Evolutionary conservation across 2,329 filamentous ascomycete genomes (phyloP), one percentile per base, ranked within the genome.

Genomic region (Elsinoe perseae): DNA sequence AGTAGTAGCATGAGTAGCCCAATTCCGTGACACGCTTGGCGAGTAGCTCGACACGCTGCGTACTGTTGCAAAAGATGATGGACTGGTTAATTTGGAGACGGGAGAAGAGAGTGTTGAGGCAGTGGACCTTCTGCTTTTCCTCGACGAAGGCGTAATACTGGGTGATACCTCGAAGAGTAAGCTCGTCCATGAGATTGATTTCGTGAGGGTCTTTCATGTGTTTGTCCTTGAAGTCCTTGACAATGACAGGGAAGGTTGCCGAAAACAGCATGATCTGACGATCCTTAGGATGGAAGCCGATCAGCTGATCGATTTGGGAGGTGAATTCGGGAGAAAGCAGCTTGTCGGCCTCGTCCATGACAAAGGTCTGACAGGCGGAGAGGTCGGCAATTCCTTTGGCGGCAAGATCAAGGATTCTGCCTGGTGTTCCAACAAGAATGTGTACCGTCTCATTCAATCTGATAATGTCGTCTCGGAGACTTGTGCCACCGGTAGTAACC

Each of bases 41-140:
- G 23, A 98, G 82, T 54, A 98, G 80, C 74, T 98, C 93, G 59
- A 98, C 93, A 62, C 93, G 89, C 72, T 97, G 97, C 55, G 93
- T 98, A 38, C 93, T 98, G 75, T 98, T 98, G 77, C 93, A 98
- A 77, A 98, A 98, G 70, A 98, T 98, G 76, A 98, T 98, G 61
- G 95, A 98, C 77, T 98, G 93, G 75, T 98, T 98, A 76, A 98
- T 98, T 74, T 98, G 92, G 14, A 98, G 83, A 74, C 96, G 95
- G 64, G 91, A 96, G 78, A 98, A 98, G 61, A 98, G 85, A 0
- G 93, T 98, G 77, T 98, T 98, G 62, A 98, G 77, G 72, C 93
- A 98, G 75, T 98, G 95, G 18, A 98, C 93, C 76, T 98, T 98
- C 70, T 96, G 89, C 76, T 96, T 96, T 75, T 98, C 93, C 73